Evolutionary conservation across 2,329 filamentous ascomycete genomes (phyloP).

Genomic region (Xylariaceae sp.): DNA sequence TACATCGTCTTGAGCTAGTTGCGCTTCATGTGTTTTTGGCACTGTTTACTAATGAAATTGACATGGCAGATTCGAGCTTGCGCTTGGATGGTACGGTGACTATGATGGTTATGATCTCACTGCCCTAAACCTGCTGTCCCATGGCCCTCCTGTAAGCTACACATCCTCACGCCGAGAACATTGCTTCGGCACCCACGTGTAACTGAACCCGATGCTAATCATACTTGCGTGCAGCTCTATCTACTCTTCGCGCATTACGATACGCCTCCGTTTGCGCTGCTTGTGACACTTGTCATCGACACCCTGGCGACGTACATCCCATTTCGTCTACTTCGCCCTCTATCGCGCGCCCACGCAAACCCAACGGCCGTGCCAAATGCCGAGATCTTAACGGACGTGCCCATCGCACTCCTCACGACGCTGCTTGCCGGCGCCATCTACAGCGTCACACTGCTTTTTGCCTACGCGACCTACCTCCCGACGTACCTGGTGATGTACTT

Average conservation of each 20-base stretch:
- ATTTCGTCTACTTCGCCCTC: constrained; percentile 74
- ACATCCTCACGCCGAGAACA: background rate
- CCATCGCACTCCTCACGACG: constrained; percentile 68
- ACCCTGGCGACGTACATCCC: constrained; percentile 72
- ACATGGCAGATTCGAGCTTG: constrained; percentile 68
- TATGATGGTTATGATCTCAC: constrained; percentile 77
- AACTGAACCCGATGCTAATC: constrained; percentile 8
- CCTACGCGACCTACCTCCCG: constrained; percentile 74
- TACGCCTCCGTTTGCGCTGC: constrained; percentile 65
- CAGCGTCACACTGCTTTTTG: constrained; percentile 71
- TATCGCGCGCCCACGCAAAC: constrained; percentile 67
- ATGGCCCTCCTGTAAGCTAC: constrained; percentile 70
- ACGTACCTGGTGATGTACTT: constrained; percentile 77
- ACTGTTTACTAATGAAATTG: constrained; percentile 46
- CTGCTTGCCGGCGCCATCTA: constrained; percentile 76
- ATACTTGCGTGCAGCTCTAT: constrained; percentile 59
- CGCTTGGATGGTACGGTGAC: constrained; percentile 73
- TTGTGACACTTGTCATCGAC: constrained; percentile 70
- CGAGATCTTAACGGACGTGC: constrained; percentile 67
- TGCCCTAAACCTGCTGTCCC: constrained; percentile 70
- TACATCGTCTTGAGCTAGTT: background rate
- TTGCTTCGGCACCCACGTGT: background rate
- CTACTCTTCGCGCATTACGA: constrained; percentile 80
- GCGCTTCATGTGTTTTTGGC: background rate
- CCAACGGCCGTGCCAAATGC: constrained; percentile 62